A percentile compares a stretch with the other conserved stretches of the same genome.
phyloP scores from a whole-genome alignment of 2,329 filamentous ascomycete species.

The Sphaceloma murrayae region DNA sequence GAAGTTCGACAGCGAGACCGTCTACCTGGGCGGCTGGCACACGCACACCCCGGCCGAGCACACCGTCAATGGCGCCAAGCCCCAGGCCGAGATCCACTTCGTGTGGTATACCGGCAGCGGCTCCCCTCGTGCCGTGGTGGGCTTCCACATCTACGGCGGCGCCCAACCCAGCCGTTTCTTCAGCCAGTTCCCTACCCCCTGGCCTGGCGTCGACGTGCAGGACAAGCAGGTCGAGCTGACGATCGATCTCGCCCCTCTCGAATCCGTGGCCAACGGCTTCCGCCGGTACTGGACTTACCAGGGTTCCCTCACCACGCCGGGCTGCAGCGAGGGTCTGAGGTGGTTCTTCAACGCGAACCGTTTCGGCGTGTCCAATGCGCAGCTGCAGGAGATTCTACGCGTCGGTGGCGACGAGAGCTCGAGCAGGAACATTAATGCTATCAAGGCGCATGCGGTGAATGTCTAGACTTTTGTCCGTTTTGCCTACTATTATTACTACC shows the following conservation, averaged over 20 bases:
- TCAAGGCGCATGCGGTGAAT: slow-evolving; percentile 5
- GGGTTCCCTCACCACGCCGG: slow-evolving; percentile 14
- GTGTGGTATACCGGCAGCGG: slow-evolving; percentile 7
- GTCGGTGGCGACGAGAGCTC: not conserved
- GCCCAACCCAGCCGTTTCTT: not conserved
- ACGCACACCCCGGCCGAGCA: slow-evolving; percentile 16
- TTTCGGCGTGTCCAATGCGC: not conserved
- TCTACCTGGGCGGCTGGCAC: slow-evolving; percentile 18
- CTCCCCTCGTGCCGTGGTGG: slow-evolving; percentile 1
- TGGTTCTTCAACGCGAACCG: slow-evolving; percentile 14
- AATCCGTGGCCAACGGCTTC: not conserved
- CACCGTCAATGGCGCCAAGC: slow-evolving; percentile 15
- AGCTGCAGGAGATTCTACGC: slow-evolving; percentile 5
- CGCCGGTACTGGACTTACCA: slow-evolving; percentile 15
- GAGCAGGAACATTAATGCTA: slow-evolving; percentile 4
- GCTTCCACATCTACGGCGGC: slow-evolving; percentile 6
- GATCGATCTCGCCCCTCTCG: slow-evolving; percentile 1
- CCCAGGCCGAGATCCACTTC: slow-evolving; percentile 15
- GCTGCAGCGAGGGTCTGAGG: slow-evolving; percentile 12
- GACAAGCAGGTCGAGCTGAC: slow-evolving; percentile 14
- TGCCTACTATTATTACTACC: not conserved
- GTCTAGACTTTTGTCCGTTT: slow-evolving; percentile 1
- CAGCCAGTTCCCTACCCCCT: slow-evolving; percentile 7
- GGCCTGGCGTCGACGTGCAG: not conserved
- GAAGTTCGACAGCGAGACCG: slow-evolving; percentile 12